phyloP scores from a whole-genome alignment of 2,329 filamentous ascomycete genomes.

The Pseudocercospora eumusae region DNA sequence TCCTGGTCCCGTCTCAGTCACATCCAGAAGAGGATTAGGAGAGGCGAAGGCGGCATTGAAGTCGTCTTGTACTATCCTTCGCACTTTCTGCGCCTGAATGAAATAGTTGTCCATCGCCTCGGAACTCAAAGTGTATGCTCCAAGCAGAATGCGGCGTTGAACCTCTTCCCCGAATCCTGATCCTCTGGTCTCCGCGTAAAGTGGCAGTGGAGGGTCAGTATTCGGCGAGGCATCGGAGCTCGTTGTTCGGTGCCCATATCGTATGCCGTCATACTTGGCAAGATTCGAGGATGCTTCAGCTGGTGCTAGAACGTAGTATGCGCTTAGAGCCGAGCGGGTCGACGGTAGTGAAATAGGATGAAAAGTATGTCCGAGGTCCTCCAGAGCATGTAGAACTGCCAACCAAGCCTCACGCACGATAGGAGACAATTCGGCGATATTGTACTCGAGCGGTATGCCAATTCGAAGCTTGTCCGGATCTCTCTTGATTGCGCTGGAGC shows the following conservation, averaged over 20 bases:
- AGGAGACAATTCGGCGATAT: constrained; percentile 75
- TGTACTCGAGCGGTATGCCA: constrained; percentile 74
- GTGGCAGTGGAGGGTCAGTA: constrained; percentile 35
- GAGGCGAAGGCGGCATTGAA: constrained; percentile 77
- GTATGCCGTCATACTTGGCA: constrained; percentile 94
- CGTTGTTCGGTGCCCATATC: constrained; percentile 68
- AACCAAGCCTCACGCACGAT: constrained; percentile 71
- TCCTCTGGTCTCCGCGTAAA: constrained; percentile 76
- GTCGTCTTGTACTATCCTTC: constrained; percentile 78
- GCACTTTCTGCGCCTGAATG: constrained; percentile 84
- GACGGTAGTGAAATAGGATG: constrained; percentile 77
- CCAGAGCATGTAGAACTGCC: constrained; percentile 60
- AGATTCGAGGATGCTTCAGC: constrained; percentile 95
- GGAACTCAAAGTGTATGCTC: constrained; percentile 86
- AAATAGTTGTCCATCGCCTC: constrained; percentile 96
- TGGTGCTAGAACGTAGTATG: constrained; percentile 93
- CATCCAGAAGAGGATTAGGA: constrained; percentile 65
- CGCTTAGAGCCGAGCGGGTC: constrained; percentile 81
- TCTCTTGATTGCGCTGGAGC: constrained; percentile 3
- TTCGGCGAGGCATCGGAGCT: constrained; percentile 53
- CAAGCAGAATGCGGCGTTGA: constrained; percentile 80
- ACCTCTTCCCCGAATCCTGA: constrained; percentile 81
- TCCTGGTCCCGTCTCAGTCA: neutral
- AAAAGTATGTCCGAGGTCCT: constrained; percentile 67
- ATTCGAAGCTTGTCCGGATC: constrained; percentile 49